phyloP scores from a whole-genome alignment of 2,329 filamentous ascomycete genomes.

The Cercospora nicotianae region DNA sequence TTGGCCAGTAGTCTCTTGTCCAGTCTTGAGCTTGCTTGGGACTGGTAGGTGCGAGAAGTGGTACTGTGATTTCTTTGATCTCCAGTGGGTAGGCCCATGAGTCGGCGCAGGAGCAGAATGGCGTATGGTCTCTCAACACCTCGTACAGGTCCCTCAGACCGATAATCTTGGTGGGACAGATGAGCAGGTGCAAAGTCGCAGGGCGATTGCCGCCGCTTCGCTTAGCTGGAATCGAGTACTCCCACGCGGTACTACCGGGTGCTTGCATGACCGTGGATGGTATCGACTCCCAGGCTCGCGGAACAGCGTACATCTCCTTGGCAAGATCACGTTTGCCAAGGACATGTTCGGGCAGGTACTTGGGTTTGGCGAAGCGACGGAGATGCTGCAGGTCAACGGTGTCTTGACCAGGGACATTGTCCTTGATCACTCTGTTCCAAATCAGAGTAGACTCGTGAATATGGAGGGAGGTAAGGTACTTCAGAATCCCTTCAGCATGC shows the following conservation, averaged over 20 bases:
- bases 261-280: slow-evolving; percentile 35
- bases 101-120: slow-evolving; percentile 42
- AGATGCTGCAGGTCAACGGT: slow-evolving; percentile 57
- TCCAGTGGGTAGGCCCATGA: slow-evolving; percentile 50
- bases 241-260: slow-evolving; percentile 44
- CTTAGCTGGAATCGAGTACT: slow-evolving; percentile 60
- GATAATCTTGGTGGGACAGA: slow-evolving; percentile 54
- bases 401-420: slow-evolving; percentile 46
- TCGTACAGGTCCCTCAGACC: slow-evolving; percentile 54
- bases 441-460: slow-evolving; percentile 9
- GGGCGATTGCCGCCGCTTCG: slow-evolving; percentile 47
- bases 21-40: slow-evolving; percentile 72
- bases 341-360: slow-evolving; percentile 39
- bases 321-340: slow-evolving; percentile 35
- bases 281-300: slow-evolving; percentile 36
- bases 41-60: slow-evolving; percentile 71
- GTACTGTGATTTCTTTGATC: slow-evolving; percentile 66
- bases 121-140: slow-evolving; percentile 41
- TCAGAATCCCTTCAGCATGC: slow-evolving; percentile 69
- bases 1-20: slow-evolving; percentile 78
- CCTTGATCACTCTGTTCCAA: slow-evolving; percentile 47
- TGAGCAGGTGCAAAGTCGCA: slow-evolving; percentile 51
- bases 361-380: slow-evolving; percentile 69
- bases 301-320: slow-evolving; percentile 38
- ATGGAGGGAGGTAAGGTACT: slow-evolving; percentile 50